Base-by-base conservation (phyloP, 176 grass and related monocot genomes). In the Oryza glumipatula region DNA sequence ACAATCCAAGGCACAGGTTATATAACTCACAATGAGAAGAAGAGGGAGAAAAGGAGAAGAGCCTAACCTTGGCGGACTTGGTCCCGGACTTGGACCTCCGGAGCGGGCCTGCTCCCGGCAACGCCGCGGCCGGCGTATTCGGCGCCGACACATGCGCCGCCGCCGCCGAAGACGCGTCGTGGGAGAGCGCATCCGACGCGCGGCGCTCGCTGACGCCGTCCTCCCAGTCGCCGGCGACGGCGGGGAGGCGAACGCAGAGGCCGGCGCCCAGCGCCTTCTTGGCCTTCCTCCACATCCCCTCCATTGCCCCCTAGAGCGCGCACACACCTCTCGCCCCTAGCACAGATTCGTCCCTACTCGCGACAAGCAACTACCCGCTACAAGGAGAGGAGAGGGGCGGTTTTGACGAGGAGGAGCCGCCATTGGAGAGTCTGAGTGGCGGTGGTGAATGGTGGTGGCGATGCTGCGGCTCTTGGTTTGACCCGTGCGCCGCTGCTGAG, bases 251-350 rank as follows among this genome's bases (percentile, higher is more conserved):
- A 56, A 76, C 88, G 80, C 96, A 98, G 64, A 98, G 80, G 74
- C 85, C 75, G 35, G 77, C 54, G 39, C 93, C 88, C 80, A 98
- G 65, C 41, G 89, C 89, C 68, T 49, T 88, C 91, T 98, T 98
- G 22, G 93, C 91, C 75, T 92, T 88, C 89, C 88, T 95, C 93
- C 96, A 98, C 79, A 67, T 76, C 56, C 91, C 87, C 75, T 82
- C 91, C 91, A 98, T 92, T 88, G 56, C 76, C 35, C 74, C 44
- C 19, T 4, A 14, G 16, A 14, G 16, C 75, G 24, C 47, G 0
- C 56, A 22, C 35, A 23, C 16, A 33, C 23, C 41, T 2, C 12
- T 1, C 51, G 49, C 64, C 12, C 8, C 8, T 11, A 32, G 30
- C 26, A 39, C 61, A 79, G 74, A 90, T 85, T 85, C 39, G 67